Evolutionary conservation across 2,329 filamentous ascomycete species (phyloP).

Genomic region (Amauroascus niger): DNA sequence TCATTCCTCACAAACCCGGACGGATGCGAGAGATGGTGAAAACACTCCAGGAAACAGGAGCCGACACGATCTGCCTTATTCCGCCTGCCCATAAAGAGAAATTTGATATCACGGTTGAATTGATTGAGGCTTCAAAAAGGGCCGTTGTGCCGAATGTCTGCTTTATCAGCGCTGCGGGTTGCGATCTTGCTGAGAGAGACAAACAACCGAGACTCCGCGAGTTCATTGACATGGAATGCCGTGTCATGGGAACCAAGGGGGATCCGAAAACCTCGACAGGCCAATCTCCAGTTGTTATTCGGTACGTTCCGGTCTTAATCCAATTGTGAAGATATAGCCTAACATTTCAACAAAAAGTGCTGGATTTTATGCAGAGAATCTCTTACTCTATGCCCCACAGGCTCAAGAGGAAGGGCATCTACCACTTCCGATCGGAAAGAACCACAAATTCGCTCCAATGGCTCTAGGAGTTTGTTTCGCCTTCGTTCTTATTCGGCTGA

Average conservation of each 20-base stretch:
- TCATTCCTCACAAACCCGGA: conserved; percentile 38
- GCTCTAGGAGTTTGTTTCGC: conserved; percentile 36
- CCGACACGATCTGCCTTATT: conserved; percentile 43
- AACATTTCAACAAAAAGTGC: conserved; percentile 27
- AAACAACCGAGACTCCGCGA: conserved; percentile 43
- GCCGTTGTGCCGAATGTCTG: conserved; percentile 40
- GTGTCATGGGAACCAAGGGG: conserved; percentile 39
- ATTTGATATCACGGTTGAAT: conserved; percentile 38
- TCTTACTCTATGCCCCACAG: conserved; percentile 42
- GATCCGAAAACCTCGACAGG: conserved; percentile 33
- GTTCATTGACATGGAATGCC: conserved; percentile 43
- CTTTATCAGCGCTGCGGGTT: conserved; percentile 42
- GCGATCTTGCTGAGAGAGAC: conserved; percentile 42
- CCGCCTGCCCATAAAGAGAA: conserved; percentile 42
- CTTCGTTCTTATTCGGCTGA: not conserved
- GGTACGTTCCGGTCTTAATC: conserved; percentile 24
- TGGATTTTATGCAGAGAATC: conserved; percentile 45
- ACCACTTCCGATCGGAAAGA: conserved; percentile 40
- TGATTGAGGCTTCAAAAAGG: conserved; percentile 39
- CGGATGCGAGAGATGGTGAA: conserved; percentile 32
- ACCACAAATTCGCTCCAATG: conserved; percentile 44
- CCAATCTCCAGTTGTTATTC: conserved; percentile 40
- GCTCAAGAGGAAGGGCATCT: conserved; percentile 38
- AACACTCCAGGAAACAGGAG: conserved; percentile 35
- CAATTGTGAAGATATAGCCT: not conserved